A percentile compares a stretch with the other conserved stretches of the same genome.
These are phyloP conservation scores for Houttuynia cordata DNA, from an alignment of 164 flowering plant species.

Conservation along the genomic window DNA sequence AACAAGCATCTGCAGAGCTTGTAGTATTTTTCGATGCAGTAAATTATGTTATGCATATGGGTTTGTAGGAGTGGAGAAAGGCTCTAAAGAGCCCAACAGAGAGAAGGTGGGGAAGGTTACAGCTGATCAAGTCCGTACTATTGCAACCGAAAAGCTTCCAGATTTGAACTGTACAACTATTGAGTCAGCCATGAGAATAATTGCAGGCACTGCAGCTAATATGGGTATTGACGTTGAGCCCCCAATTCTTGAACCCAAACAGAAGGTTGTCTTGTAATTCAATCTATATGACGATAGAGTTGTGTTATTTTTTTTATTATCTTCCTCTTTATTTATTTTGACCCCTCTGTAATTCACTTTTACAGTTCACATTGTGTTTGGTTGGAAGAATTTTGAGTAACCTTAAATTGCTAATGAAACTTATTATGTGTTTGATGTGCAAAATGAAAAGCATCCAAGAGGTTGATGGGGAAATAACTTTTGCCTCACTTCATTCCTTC, in stretches of 20 bases:
- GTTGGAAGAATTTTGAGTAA: too few species aligned
- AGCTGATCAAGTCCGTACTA: conserved; percentile 59
- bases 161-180: conserved; percentile 78
- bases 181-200: conserved; percentile 95
- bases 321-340: neutral
- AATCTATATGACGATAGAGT: neutral
- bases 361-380: too few species aligned
- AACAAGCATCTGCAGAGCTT: neutral
- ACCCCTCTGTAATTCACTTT: neutral
- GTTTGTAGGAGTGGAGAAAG: conserved; percentile 70
- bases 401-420: too few species aligned
- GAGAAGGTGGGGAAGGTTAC: conserved; percentile 79
- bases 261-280: conserved; percentile 28
- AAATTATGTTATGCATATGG: neutral
- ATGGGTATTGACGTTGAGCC: conserved; percentile 97
- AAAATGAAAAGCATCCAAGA: too few species aligned
- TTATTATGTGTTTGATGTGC: too few species aligned
- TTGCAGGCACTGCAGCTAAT: conserved; percentile 97
- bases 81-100: conserved; percentile 60
- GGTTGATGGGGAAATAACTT: too few species aligned
- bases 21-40: too few species aligned
- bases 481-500: too few species aligned
- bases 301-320: neutral
- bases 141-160: conserved; percentile 84
- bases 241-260: conserved; percentile 68